phyloP scores from a whole-genome alignment of 2,329 filamentous ascomycete genomes.

The Penicillium sp. region DNA sequence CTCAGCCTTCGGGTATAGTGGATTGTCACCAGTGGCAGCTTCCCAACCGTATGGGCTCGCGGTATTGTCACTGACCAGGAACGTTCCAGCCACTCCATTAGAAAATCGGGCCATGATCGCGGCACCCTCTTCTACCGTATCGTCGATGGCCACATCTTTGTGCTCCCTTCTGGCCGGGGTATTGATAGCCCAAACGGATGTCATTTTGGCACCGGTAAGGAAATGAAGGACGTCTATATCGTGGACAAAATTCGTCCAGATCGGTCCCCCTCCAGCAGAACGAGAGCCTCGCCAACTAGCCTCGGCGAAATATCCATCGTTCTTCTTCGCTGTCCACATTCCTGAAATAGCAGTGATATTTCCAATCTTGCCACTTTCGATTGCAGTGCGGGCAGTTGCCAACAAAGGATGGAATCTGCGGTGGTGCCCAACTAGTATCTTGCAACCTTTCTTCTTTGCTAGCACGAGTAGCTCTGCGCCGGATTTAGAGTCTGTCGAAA shows the following conservation, averaged over 20 bases:
- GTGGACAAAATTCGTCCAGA: constrained; percentile 16
- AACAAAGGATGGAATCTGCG: constrained; percentile 14
- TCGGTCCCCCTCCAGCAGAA: constrained; percentile 11
- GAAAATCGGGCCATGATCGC: constrained; percentile 14
- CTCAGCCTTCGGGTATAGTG: constrained; percentile 4
- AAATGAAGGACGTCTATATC: constrained; percentile 15
- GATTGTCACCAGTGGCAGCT: constrained; percentile 13
- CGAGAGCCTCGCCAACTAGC: constrained; percentile 4
- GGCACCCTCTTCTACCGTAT: constrained; percentile 12
- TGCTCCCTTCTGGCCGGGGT: not conserved
- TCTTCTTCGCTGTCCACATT: constrained; percentile 12
- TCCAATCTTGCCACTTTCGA: constrained; percentile 6
- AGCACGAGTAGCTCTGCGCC: not conserved
- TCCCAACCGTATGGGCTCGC: constrained; percentile 15
- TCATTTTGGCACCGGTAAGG: constrained; percentile 5
- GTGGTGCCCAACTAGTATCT: constrained; percentile 15
- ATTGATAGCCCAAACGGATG: not conserved
- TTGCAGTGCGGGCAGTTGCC: not conserved
- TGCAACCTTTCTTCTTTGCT: constrained; percentile 2
- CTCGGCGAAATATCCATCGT: constrained; percentile 1
- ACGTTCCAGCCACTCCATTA: constrained; percentile 13
- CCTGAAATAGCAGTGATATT: constrained; percentile 12
- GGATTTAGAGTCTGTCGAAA: constrained; percentile 1
- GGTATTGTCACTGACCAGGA: constrained; percentile 9
- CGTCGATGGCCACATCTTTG: not conserved